A percentile compares a stretch with the other conserved stretches of the same genome.
These are phyloP conservation scores for Botryococcus braunii DNA, from an alignment of 163 green algal species.

Conservation along the genomic window DNA sequence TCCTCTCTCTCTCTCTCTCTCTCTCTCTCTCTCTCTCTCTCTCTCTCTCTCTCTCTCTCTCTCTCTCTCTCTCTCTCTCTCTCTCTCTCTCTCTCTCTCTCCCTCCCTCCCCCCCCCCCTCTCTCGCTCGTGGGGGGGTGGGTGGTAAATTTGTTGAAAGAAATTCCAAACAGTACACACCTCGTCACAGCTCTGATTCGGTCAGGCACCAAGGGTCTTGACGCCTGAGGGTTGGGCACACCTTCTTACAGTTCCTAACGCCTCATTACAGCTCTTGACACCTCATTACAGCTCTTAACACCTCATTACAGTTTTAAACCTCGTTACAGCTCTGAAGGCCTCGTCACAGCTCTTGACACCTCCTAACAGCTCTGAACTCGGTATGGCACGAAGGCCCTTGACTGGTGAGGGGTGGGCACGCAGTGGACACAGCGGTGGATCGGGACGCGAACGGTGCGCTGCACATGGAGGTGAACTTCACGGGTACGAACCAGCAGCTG, in stretches of 20 bases:
- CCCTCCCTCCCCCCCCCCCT: too few relatives aligned
- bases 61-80: too few relatives aligned
- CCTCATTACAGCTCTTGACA: not conserved
- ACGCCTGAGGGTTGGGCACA: too few relatives aligned
- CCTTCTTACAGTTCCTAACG: not conserved
- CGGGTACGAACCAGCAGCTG: constrained; percentile 5
- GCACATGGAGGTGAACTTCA: not conserved
- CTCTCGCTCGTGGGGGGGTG: too few relatives aligned
- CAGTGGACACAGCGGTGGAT: constrained; percentile 1
- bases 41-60: too few relatives aligned
- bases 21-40: too few relatives aligned
- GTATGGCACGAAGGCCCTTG: not conserved
- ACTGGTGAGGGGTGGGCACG: not conserved
- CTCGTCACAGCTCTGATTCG: too few relatives aligned
- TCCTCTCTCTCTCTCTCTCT: too few relatives aligned
- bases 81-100: too few relatives aligned
- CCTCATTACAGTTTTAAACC: not conserved
- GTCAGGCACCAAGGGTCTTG: too few relatives aligned
- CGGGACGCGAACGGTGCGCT: constrained; percentile 1
- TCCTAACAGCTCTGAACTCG: not conserved
- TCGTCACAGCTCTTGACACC: not conserved
- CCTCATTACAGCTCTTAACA: not conserved
- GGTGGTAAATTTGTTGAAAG: too few relatives aligned
- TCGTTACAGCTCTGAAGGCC: not conserved
- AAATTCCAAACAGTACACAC: too few relatives aligned